Evolutionary conservation across 2,329 filamentous ascomycete genomes (phyloP), one percentile per base, ranked within the genome.

Genomic region (Mariannaea sp.): DNA sequence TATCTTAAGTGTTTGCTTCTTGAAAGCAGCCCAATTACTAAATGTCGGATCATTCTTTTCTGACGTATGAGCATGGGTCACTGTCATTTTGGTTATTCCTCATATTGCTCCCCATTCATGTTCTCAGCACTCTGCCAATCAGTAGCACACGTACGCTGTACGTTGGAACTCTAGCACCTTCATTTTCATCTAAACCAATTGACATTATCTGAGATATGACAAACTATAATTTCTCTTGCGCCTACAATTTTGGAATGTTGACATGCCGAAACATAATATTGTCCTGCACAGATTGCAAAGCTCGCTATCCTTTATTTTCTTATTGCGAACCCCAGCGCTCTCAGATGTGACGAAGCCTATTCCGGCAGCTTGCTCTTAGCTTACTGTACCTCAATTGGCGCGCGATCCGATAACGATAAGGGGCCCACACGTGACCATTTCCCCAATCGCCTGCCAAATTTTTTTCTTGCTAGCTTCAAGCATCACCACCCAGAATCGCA

Each of bases 321-420:
- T n/a, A n/a, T n/a, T n/a, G n/a, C n/a, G n/a, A n/a, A n/a, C n/a
- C n/a, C n/a, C n/a, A n/a, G n/a, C n/a, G n/a, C n/a, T n/a, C n/a
- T n/a, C n/a, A n/a, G n/a, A n/a, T n/a, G n/a, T n/a, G n/a, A n/a
- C n/a, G n/a, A n/a, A n/a, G n/a, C n/a, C n/a, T n/a, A n/a, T n/a
- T n/a, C n/a, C n/a, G n/a, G n/a, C n/a, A n/a, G n/a, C n/a, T n/a
- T n/a, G n/a, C n/a, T n/a, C n/a, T n/a, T n/a, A n/a, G n/a, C n/a
- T n/a, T 24, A 24, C 22, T 5, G 22, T 24, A 24, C 22, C 8
- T 5, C 8, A 17, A 27, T 35, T 48, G 13, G 30, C 14, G 24
- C 5, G n/a, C n/a, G 16, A 26, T n/a, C 10, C 39, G 54, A 56
- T 56, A 57, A 49, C 44, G 50, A 53, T 53, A 53, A 53, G 44